Evolutionary conservation across 495 filamentous ascomycete genomes (phyloP).

Genomic region (Hamigera avellanea): DNA sequence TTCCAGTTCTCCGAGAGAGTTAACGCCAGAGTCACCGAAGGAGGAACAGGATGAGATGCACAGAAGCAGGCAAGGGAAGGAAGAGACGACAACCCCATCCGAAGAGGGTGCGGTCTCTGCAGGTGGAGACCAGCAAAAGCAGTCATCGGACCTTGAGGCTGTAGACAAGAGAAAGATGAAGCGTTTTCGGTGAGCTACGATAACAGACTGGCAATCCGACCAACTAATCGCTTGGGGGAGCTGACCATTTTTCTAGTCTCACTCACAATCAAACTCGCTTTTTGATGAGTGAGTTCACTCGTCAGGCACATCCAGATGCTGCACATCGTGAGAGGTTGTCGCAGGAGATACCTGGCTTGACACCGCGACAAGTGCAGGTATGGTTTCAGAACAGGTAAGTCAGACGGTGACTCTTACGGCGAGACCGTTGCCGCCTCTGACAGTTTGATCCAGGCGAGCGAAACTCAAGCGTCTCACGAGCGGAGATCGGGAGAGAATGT

Average conservation of each 20-base stretch:
- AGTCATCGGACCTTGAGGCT: slow-evolving; percentile 10
- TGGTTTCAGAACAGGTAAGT: slow-evolving; percentile 97
- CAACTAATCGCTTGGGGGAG: background rate
- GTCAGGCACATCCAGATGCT: slow-evolving; percentile 90
- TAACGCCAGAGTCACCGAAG: slow-evolving; percentile 8
- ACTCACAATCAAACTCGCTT: slow-evolving; percentile 96
- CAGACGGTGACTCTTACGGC: background rate
- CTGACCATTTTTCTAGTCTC: slow-evolving; percentile 41
- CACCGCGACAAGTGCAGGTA: slow-evolving; percentile 90
- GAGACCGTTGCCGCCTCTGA: slow-evolving; percentile 11
- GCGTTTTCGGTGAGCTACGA: slow-evolving; percentile 65
- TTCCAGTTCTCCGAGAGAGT: slow-evolving; percentile 8
- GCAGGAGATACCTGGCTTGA: slow-evolving; percentile 84
- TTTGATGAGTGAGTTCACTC: slow-evolving; percentile 93
- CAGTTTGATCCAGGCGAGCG: slow-evolving; percentile 51
- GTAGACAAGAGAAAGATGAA: slow-evolving; percentile 89
- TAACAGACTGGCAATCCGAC: too few species aligned
- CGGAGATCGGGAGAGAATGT: slow-evolving; percentile 88
- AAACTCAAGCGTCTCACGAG: slow-evolving; percentile 91
- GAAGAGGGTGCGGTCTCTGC: slow-evolving; percentile 21
- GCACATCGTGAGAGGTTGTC: slow-evolving; percentile 85
- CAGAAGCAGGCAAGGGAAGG: slow-evolving; percentile 10
- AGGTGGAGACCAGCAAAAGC: background rate
- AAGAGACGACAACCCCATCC: slow-evolving; percentile 19
- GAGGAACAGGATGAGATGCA: slow-evolving; percentile 10